phyloP scores from a whole-genome alignment of 1,139 yeast genomes.

The Hansenula lynferdii region DNA sequence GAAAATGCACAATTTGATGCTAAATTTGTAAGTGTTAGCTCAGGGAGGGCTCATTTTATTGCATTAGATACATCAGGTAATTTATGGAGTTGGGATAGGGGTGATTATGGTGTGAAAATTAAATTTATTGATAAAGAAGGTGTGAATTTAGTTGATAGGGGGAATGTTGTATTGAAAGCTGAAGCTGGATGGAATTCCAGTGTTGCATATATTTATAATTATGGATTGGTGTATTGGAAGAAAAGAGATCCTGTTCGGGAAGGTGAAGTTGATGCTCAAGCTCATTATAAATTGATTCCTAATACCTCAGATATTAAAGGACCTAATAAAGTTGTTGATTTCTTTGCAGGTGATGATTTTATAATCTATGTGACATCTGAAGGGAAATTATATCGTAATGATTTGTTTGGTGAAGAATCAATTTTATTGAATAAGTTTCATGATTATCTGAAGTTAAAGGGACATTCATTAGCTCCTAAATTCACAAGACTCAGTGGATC shows the following conservation, averaged over 20 bases:
- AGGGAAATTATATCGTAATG: slow-evolving; percentile 41
- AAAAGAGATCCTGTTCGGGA: slow-evolving; percentile 33
- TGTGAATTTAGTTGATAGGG: slow-evolving; percentile 6
- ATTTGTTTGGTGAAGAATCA: slow-evolving; percentile 23
- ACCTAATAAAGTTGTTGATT: slow-evolving; percentile 42
- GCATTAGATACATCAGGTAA: slow-evolving; percentile 51
- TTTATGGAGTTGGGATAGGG: slow-evolving; percentile 63
- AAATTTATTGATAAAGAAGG: slow-evolving; percentile 29
- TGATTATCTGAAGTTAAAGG: slow-evolving; percentile 4
- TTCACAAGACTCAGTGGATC: slow-evolving; percentile 48
- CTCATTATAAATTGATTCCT: slow-evolving; percentile 39
- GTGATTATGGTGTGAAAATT: slow-evolving; percentile 43
- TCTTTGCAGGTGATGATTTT: slow-evolving; percentile 49
- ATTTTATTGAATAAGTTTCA: slow-evolving; percentile 21
- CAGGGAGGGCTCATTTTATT: slow-evolving; percentile 65
- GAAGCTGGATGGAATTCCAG: slow-evolving; percentile 70
- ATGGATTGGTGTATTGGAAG: slow-evolving; percentile 63
- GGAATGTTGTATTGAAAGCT: slow-evolving; percentile 38
- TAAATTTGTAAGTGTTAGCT: slow-evolving; percentile 45
- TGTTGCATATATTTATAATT: slow-evolving; percentile 42
- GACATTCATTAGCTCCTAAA: slow-evolving; percentile 14
- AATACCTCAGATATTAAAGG: slow-evolving; percentile 30
- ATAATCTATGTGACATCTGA: slow-evolving; percentile 44
- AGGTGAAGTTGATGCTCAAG: slow-evolving; percentile 27
- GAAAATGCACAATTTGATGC: slow-evolving; percentile 10